Evolutionary conservation across 208 protist species (phyloP), one percentile per base, ranked within the genome.

Genomic region (Trypanosoma rangeli): DNA sequence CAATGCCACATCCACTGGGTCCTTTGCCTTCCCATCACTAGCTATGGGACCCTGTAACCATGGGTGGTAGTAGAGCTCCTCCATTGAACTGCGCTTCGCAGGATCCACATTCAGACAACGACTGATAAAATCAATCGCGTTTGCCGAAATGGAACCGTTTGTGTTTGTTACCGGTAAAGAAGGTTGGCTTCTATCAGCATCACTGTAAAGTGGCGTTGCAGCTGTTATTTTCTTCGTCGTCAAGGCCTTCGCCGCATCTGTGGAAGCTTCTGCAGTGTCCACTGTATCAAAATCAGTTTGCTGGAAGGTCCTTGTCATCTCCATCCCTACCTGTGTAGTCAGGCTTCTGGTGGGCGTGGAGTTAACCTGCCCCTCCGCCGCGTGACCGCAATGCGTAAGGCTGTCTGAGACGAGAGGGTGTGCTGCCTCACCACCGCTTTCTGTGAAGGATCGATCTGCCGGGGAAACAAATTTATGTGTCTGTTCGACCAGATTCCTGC

Each of bases 91-190:
- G 10, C 86, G 82, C 31, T 86, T 61, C 5, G 24, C 13, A 16
- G 76, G 70, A 59, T 87, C 78, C 13, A 86, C 58, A 7, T 39
- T 24, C 15, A 88, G 63, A 44, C 86, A 92, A 52, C 59, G 57
- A 1, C 80, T 68, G 46, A 92, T 78, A 68, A 92, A 92, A 63
- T 92, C 80, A 20, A 88, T 81, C 5, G 83, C 80, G 3, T 68
- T 56, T 1, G 72, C 77, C 49, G 80, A 86, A 48, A 91, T 81
- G 10, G 16, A 22, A 9, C 64, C 68, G 50, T 46, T 46, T 24
- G 48, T 60, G 60, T 44, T 54, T 33, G 50, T 70, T 49, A 39
- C 44, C 12, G 63, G 64, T 33, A 70, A 33, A 31, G 3, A 65
- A 44, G 10, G 10, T 18, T 28, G 16, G 16, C 24, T 26, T 39